phyloP scores from a whole-genome alignment of 768 basidiomycete species.

The Candolleomyces eurysporus region DNA sequence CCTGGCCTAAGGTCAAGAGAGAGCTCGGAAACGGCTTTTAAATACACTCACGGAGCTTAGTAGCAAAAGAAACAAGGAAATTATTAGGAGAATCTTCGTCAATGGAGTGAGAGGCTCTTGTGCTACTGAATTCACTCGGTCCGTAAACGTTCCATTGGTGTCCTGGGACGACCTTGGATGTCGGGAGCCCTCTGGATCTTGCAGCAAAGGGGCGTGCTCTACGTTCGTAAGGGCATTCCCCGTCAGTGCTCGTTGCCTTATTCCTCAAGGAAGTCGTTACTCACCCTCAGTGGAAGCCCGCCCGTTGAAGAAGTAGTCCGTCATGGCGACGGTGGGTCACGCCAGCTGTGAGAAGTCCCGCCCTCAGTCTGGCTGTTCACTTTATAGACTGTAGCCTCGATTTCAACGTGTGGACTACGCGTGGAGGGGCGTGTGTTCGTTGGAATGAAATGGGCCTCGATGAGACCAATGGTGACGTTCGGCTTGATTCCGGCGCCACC shows the following conservation, averaged over 20 bases:
- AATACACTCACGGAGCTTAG: slow-evolving; percentile 52
- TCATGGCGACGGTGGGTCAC: slow-evolving; percentile 37
- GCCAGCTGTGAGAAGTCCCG: not conserved
- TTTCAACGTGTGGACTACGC: slow-evolving; percentile 14
- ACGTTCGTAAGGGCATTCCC: not conserved
- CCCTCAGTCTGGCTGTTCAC: not conserved
- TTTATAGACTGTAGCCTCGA: slow-evolving; percentile 15
- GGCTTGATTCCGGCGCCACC: not conserved
- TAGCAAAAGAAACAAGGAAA: slow-evolving; percentile 75
- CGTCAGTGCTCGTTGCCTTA: slow-evolving; percentile 3
- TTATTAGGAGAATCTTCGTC: slow-evolving; percentile 76
- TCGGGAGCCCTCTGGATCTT: slow-evolving; percentile 42
- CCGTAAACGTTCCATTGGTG: slow-evolving; percentile 32
- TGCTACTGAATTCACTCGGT: slow-evolving; percentile 54
- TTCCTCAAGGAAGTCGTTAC: slow-evolving; percentile 17
- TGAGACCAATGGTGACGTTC: not conserved
- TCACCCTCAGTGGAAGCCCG: slow-evolving; percentile 60
- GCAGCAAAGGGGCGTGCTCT: slow-evolving; percentile 70
- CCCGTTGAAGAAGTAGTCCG: slow-evolving; percentile 39
- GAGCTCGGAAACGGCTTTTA: slow-evolving; percentile 13
- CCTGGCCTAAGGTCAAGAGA: slow-evolving; percentile 26
- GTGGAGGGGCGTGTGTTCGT: slow-evolving; percentile 43
- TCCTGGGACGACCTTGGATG: slow-evolving; percentile 15
- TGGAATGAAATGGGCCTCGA: not conserved
- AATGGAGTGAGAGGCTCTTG: slow-evolving; percentile 82